Base-by-base conservation (phyloP, 768 basidiomycete species). In the Trichaptum fuscoviolaceum region DNA sequence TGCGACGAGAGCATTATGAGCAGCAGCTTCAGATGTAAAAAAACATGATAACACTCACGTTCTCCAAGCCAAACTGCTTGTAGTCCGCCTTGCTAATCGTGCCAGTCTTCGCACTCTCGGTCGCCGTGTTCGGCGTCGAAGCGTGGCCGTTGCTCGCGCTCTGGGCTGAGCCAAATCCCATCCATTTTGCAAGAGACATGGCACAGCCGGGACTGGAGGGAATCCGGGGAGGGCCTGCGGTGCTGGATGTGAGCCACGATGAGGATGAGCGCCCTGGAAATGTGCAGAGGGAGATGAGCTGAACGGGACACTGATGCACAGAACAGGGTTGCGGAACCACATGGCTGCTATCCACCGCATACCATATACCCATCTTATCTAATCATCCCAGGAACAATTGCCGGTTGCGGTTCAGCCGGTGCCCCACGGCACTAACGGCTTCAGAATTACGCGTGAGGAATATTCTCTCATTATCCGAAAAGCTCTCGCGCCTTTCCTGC, bases 41-140 rank as follows among this genome's bases (percentile, higher is more conserved):
- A 64, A 27, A 62, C 20, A 20, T 12, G 42, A 52, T 52, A 15
- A 20, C 23, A 85, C 95, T 73, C 76, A 96, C 95, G 77, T 99
- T 99, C 83, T 97, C 96, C 64, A 97, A 82, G n/a, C 96, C 96
- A 81, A 96, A 96, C 74, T 87, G 90, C 83, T 95, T 94, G 67
- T 84, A 85, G 77, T 92, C 91, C 66, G 92, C 86, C 18, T 85
- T 80, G 62, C 82, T 80, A 68, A 80, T 71, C 42, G 42, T 52
- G 42, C 42, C 42, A 12, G 15, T 52, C 42, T 52, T 52, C 42
- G 20, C 42, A 52, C 52, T 80, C 77, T 42, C 77, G 69, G 64
- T 79, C 74, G 58, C 71, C 67, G 7, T 77, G 73, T 62, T 73
- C 64, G 2, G 72, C 64, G 2, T 69, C 34, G 66, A 80, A 80